phyloP scores from a whole-genome alignment of 1,284 basidiomycete species.

The Pseudozyma pruni region DNA sequence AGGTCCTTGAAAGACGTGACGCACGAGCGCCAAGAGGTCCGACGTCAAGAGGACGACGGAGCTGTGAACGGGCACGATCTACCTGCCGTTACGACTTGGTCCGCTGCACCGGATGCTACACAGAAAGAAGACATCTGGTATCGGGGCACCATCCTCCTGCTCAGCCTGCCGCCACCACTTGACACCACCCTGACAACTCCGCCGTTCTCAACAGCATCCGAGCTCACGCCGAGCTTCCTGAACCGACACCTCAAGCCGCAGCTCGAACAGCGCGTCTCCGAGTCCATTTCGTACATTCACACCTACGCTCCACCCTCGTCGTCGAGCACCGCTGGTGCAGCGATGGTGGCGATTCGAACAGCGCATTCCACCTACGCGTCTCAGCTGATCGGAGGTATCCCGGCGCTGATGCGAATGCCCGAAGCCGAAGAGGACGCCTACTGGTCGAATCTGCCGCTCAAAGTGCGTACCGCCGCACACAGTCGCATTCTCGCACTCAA shows the following conservation, averaged over 20 bases:
- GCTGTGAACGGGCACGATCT: too few species aligned
- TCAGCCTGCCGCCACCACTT: not conserved
- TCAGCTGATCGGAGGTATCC: not conserved
- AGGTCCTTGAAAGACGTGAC: too few species aligned
- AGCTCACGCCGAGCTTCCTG: conserved; percentile 8
- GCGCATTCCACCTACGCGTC: conserved; percentile 9
- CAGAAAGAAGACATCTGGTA: not conserved
- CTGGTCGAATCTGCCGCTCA: conserved; percentile 20
- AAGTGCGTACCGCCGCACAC: conserved; percentile 13
- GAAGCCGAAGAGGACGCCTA: conserved; percentile 10
- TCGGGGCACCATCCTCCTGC: conserved; percentile 21
- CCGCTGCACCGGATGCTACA: too few species aligned
- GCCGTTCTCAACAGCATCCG: not conserved
- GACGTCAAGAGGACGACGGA: too few species aligned
- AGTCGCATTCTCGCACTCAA: conserved; percentile 4
- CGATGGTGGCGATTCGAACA: conserved; percentile 13
- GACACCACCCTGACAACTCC: not conserved
- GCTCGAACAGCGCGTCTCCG: conserved; percentile 26
- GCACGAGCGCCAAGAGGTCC: too few species aligned
- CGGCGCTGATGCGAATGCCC: conserved; percentile 11
- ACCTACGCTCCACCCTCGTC: not conserved
- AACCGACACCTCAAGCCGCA: conserved; percentile 30
- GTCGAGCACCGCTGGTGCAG: not conserved
- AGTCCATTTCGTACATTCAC: conserved; percentile 38
- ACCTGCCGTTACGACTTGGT: too few species aligned